Percentiles rank a stretch among this genome's conserved stretches.
phyloP scores from a whole-genome alignment of 1,284 basidiomycete genomes.

The Mycena sp. region DNA sequence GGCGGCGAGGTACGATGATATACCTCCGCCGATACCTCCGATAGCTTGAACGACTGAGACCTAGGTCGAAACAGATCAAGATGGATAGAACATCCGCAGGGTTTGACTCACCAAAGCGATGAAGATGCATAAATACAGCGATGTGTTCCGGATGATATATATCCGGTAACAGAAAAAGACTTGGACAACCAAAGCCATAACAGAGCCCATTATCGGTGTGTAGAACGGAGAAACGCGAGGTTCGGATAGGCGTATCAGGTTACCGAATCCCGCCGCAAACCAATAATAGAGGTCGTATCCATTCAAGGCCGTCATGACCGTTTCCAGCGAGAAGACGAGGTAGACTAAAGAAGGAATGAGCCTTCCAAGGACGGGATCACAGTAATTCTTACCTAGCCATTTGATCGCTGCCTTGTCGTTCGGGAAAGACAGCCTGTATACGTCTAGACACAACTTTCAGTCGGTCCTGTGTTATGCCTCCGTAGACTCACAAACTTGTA shows the following conservation, averaged over 20 bases:
- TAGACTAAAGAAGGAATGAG: slow-evolving; percentile 15
- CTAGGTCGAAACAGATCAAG: background rate
- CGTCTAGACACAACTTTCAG: background rate
- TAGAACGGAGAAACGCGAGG: slow-evolving; percentile 17
- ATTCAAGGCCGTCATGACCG: slow-evolving; percentile 26
- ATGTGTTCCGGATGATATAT: slow-evolving; percentile 11
- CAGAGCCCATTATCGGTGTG: slow-evolving; percentile 17
- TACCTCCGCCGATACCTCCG: slow-evolving; percentile 20
- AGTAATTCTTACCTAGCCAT: slow-evolving; percentile 14
- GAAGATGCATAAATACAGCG: background rate
- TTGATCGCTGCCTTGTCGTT: slow-evolving; percentile 25
- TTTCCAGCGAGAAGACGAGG: slow-evolving; percentile 20
- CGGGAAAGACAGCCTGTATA: slow-evolving; percentile 23
- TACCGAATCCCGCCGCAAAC: slow-evolving; percentile 25
- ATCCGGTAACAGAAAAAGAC: slow-evolving; percentile 24
- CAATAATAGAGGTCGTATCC: slow-evolving; percentile 22
- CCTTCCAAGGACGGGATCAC: too few species aligned
- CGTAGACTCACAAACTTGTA: slow-evolving; percentile 24
- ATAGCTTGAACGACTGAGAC: slow-evolving; percentile 12
- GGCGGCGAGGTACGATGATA: background rate
- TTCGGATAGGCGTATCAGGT: slow-evolving; percentile 8
- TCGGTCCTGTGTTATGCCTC: too few species aligned
- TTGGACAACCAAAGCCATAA: slow-evolving; percentile 25
- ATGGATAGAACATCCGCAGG: background rate
- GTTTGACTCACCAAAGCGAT: slow-evolving; percentile 14